Conservation (phyloP, 306 rosid genomes). For the Rubus parviflorus region DNA sequence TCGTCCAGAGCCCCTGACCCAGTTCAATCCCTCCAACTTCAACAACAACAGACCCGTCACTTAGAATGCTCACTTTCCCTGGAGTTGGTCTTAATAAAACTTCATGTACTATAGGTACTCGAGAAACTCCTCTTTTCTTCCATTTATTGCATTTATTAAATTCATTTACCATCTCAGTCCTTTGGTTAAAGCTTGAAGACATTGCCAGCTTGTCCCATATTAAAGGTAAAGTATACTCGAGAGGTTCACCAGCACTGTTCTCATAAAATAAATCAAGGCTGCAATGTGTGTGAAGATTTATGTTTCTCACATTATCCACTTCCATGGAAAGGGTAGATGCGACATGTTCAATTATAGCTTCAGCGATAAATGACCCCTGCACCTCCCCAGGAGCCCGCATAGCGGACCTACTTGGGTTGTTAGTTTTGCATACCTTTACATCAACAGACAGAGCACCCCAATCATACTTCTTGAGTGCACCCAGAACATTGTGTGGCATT, state of each 20-base stretch:
- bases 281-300: constrained; percentile 66
- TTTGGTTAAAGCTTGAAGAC: constrained; percentile 54
- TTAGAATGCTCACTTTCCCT: constrained; percentile 73
- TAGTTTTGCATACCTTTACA: constrained; percentile 85
- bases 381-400: constrained; percentile 93
- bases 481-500: constrained; percentile 50
- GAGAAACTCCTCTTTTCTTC: constrained; percentile 81
- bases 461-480: constrained; percentile 71
- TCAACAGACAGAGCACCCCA: constrained; percentile 90
- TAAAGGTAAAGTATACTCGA: constrained; percentile 76
- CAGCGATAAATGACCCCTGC: constrained; percentile 92
- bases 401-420: constrained; percentile 71
- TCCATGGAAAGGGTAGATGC: constrained; percentile 71
- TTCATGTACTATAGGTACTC: constrained; percentile 55
- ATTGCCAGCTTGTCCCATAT: constrained; percentile 69
- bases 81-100: constrained; percentile 62
- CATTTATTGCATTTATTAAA: constrained; percentile 66
- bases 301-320: constrained; percentile 67
- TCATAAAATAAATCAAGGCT: constrained; percentile 62
- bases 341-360: constrained; percentile 78
- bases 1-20: constrained; percentile 99
- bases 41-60: constrained; percentile 71
- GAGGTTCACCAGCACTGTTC: constrained; percentile 55
- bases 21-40: constrained; percentile 96
- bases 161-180: constrained; percentile 52